These are phyloP conservation scores for Quillaja saponaria DNA, from an alignment of 306 rosid genomes.

Conservation along the genomic window DNA sequence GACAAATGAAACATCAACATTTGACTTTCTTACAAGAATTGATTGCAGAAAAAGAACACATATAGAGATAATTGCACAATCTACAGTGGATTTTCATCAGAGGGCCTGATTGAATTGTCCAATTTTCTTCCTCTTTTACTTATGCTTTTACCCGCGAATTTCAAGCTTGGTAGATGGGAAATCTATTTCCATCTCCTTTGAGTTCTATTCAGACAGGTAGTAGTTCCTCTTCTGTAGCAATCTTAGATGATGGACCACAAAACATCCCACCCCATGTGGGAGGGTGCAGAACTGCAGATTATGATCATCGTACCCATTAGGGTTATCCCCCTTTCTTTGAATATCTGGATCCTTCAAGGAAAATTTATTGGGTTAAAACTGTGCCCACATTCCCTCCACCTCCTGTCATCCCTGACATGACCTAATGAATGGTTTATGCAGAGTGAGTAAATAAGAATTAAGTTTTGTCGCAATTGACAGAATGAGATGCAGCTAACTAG, in stretches of 20 bases:
- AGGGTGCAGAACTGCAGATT: conserved; percentile 63
- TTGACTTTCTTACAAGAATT: too few relatives aligned
- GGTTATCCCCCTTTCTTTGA: conserved; percentile 75
- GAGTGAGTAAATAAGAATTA: too few relatives aligned
- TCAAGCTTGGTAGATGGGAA: conserved; percentile 64
- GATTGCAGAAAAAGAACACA: too few relatives aligned
- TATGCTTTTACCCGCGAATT: conserved; percentile 74
- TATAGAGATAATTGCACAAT: too few relatives aligned
- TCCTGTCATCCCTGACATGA: conserved; percentile 92
- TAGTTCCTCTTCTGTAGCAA: conserved; percentile 70
- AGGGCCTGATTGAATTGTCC: conserved; percentile 39
- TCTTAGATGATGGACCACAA: conserved; percentile 55
- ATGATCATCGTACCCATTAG: conserved; percentile 88
- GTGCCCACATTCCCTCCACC: conserved; percentile 97
- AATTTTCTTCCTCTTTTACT: conserved; percentile 59
- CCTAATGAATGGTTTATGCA: conserved; percentile 40
- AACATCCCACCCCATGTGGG: conserved; percentile 89
- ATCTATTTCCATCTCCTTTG: conserved; percentile 61
- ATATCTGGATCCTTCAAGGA: conserved; percentile 75
- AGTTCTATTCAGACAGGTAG: conserved; percentile 68
- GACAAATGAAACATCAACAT: too few relatives aligned
- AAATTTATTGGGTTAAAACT: conserved; percentile 70
- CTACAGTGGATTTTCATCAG: conserved; percentile 27
- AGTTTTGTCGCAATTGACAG: too few relatives aligned
- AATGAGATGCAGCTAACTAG: too few relatives aligned